These are phyloP conservation scores for Vitis labrusca DNA, from an alignment of 164 flowering plant species.

Conservation along the genomic window DNA sequence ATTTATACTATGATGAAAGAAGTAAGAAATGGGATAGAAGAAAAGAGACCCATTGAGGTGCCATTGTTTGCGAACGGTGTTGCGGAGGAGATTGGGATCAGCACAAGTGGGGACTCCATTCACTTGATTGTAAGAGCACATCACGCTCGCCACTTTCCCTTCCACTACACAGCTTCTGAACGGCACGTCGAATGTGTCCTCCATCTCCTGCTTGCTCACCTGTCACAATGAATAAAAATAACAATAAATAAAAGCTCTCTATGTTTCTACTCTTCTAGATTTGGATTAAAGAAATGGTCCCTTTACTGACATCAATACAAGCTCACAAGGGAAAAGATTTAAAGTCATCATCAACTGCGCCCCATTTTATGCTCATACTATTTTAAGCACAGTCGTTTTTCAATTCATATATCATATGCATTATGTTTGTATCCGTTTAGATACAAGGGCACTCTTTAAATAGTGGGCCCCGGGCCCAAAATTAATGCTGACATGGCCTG, in stretches of 20 bases:
- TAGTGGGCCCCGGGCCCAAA: too few species aligned
- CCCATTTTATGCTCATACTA: not conserved
- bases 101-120: conserved; percentile 95
- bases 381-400: not conserved
- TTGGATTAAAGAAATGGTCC: too few species aligned
- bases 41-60: conserved; percentile 66
- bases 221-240: conserved; percentile 10
- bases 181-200: conserved; percentile 78
- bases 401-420: too few species aligned
- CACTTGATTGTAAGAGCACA: conserved; percentile 95
- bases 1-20: too few species aligned
- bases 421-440: too few species aligned
- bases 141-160: conserved; percentile 88
- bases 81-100: conserved; percentile 65
- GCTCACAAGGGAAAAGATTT: too few species aligned
- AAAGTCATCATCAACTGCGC: too few species aligned
- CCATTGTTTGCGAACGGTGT: conserved; percentile 69
- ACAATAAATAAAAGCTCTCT: too few species aligned
- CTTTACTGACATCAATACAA: too few species aligned
- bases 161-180: conserved; percentile 73
- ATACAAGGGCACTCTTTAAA: too few species aligned
- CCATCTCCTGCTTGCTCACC: conserved; percentile 90
- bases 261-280: too few species aligned
- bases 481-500: too few species aligned
- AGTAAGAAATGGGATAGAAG: not conserved